Conservation (phyloP, 768 basidiomycete genomes). For the Lentinula sp. region DNA sequence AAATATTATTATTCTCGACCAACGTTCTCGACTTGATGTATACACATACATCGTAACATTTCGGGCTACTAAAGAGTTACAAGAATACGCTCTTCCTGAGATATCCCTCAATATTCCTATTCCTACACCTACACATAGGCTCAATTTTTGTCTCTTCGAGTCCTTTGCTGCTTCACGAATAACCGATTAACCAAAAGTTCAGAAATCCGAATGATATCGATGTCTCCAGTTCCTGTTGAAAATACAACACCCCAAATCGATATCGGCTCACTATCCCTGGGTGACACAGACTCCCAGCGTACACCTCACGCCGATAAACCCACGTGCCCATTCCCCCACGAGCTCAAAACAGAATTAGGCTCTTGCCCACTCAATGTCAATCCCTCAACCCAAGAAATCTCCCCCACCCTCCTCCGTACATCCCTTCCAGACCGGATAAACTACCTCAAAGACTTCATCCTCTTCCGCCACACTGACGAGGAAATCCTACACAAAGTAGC, state of each 20-base stretch:
- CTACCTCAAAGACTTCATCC: slow-evolving; percentile 40
- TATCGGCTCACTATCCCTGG: not conserved
- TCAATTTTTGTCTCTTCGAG: too few relatives aligned
- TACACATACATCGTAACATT: too few relatives aligned
- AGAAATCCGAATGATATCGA: not conserved
- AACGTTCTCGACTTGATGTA: too few relatives aligned
- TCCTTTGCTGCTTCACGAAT: too few relatives aligned
- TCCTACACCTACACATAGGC: too few relatives aligned
- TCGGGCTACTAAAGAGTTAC: too few relatives aligned
- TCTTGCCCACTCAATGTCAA: not conserved
- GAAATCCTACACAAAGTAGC: slow-evolving; percentile 33
- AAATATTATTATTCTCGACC: too few relatives aligned
- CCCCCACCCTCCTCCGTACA: slow-evolving; percentile 3
- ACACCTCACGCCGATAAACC: slow-evolving; percentile 2
- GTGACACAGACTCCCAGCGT: not conserved
- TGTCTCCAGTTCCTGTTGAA: not conserved
- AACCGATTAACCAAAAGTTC: too few relatives aligned
- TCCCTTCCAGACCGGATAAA: slow-evolving; percentile 27
- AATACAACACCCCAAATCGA: not conserved
- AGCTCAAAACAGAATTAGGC: not conserved
- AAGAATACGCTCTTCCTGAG: too few relatives aligned
- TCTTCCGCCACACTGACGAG: slow-evolving; percentile 34
- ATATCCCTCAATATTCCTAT: too few relatives aligned
- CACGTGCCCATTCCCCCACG: not conserved
- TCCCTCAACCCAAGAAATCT: slow-evolving; percentile 4